A percentile compares a stretch with the other conserved stretches of the same genome.
phyloP scores from a whole-genome alignment of 805 yeast genomes.

The Kodamaea laetipori region DNA sequence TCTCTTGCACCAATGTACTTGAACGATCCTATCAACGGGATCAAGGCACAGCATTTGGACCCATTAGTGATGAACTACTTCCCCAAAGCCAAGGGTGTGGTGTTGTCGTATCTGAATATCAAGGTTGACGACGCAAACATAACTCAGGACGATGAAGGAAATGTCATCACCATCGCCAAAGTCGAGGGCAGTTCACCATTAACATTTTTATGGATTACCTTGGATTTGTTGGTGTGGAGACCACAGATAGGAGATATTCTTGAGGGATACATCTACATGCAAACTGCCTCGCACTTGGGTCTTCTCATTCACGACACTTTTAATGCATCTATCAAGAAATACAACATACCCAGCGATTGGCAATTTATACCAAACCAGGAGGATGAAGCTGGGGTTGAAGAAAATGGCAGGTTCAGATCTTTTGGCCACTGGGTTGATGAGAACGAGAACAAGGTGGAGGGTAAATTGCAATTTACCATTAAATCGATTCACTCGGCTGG shows the following conservation, averaged over 20 bases:
- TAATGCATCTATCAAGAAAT: slow-evolving; percentile 87
- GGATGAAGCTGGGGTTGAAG: slow-evolving; percentile 48
- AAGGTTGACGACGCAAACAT: slow-evolving; percentile 47
- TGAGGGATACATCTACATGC: slow-evolving; percentile 88
- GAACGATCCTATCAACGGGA: slow-evolving; percentile 71
- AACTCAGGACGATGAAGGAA: slow-evolving; percentile 41
- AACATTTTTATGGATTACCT: slow-evolving; percentile 82
- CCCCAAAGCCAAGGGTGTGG: slow-evolving; percentile 74
- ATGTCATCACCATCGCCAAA: slow-evolving; percentile 55
- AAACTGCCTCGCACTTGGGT: slow-evolving; percentile 94
- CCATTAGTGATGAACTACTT: slow-evolving; percentile 85
- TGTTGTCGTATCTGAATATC: slow-evolving; percentile 75
- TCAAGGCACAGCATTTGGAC: slow-evolving; percentile 85
- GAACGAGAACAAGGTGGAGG: slow-evolving; percentile 73
- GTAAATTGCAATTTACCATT: slow-evolving; percentile 75
- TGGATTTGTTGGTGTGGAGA: slow-evolving; percentile 83
- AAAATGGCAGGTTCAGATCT: slow-evolving; percentile 45
- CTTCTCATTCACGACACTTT: slow-evolving; percentile 88
- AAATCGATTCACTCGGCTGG: slow-evolving; percentile 76
- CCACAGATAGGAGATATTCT: slow-evolving; percentile 85
- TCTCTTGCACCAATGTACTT: slow-evolving; percentile 86
- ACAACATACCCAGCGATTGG: slow-evolving; percentile 86
- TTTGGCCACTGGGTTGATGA: slow-evolving; percentile 89
- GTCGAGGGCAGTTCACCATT: slow-evolving; percentile 83
- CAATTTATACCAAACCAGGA: slow-evolving; percentile 76